These are phyloP conservation scores for Penicillium sclerotigenum DNA, from an alignment of 2,329 filamentous ascomycete species.

Conservation along the genomic window DNA sequence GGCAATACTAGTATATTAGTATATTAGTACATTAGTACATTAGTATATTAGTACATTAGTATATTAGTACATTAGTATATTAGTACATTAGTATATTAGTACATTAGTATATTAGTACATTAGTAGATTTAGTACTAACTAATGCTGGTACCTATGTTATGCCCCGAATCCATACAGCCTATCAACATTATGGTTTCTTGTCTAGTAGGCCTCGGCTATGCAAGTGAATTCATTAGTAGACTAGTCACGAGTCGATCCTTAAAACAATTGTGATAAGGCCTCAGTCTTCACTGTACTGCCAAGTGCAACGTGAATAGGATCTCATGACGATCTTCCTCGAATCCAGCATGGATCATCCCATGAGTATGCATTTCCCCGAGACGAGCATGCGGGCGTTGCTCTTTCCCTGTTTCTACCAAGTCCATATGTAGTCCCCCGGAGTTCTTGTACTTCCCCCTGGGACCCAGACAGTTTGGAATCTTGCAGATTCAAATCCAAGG, in stretches of 20 bases:
- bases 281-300: not conserved
- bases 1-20: not conserved
- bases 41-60: no score
- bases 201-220: constrained; percentile 10
- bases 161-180: not conserved
- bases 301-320: not conserved
- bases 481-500: not conserved
- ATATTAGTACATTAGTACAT: no score
- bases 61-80: no score
- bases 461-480: not conserved
- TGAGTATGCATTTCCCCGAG: not conserved
- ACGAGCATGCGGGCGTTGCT: constrained; percentile 1
- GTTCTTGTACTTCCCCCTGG: not conserved
- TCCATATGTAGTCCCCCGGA: not conserved
- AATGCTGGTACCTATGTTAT: not conserved
- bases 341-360: not conserved
- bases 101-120: no score
- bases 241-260: not conserved
- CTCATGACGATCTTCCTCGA: constrained; percentile 1
- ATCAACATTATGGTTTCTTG: not conserved
- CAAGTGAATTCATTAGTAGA: constrained; percentile 10
- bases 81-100: no score
- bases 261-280: not conserved
- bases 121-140: no score
- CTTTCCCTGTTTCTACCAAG: not conserved